Percentiles rank a stretch among this genome's conserved stretches.
These are phyloP conservation scores for Leccinum arenicola DNA, from an alignment of 768 basidiomycete genomes.

Conservation along the genomic window DNA sequence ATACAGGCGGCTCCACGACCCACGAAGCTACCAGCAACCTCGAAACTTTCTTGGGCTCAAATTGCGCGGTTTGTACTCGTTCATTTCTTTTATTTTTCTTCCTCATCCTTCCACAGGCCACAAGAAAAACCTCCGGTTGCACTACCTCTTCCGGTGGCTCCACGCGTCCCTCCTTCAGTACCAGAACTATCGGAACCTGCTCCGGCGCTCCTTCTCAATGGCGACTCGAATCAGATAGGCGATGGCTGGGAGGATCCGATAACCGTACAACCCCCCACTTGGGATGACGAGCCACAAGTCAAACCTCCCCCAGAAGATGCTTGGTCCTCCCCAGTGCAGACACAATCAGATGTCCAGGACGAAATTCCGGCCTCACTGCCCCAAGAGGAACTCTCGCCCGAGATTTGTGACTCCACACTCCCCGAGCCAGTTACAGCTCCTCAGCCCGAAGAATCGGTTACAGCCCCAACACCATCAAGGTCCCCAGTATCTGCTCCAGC, in stretches of 20 bases:
- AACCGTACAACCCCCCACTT: conserved; percentile 61
- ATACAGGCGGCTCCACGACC: conserved; percentile 26
- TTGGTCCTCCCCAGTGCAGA: conserved; percentile 33
- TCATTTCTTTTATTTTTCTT: conserved; percentile 2
- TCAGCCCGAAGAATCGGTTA: conserved; percentile 27
- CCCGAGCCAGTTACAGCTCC: conserved; percentile 16
- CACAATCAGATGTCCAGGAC: conserved; percentile 19
- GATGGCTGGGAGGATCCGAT: conserved; percentile 72
- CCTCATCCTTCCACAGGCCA: conserved; percentile 38
- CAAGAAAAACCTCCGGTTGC: conserved; percentile 60
- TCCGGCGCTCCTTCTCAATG: conserved; percentile 28
- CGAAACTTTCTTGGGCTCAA: conserved; percentile 85
- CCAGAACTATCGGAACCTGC: conserved; percentile 25
- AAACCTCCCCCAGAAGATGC: conserved; percentile 33
- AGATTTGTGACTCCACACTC: conserved; percentile 16
- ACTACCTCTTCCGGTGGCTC: conserved; percentile 33
- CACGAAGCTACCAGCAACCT: conserved; percentile 61
- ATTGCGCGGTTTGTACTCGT: conserved; percentile 52
- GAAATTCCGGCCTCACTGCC: conserved; percentile 19
- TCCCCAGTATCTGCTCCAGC: conserved; percentile 47
- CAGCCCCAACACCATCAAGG: conserved; percentile 35
- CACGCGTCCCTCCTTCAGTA: conserved; percentile 15
- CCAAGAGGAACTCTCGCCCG: conserved; percentile 34
- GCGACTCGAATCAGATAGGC: conserved; percentile 35
- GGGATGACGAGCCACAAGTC: conserved; percentile 65